phyloP scores from a whole-genome alignment of 148 eudicot genomes.

The Tetragonia tetragonoides region DNA sequence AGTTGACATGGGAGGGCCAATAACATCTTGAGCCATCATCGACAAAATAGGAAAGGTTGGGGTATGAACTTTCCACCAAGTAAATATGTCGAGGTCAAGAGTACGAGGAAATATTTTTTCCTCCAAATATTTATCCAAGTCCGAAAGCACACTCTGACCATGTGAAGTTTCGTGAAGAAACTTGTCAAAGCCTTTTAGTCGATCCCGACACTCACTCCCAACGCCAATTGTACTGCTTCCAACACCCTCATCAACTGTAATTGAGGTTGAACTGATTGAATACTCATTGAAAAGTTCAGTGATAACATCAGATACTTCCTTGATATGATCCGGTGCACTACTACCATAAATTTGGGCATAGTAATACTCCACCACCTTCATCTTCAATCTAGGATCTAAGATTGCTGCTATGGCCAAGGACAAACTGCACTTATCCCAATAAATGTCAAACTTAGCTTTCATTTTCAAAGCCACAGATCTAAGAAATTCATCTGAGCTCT shows the following conservation, averaged over 20 bases:
- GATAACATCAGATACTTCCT: slow-evolving; percentile 63
- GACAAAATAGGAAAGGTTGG: slow-evolving; percentile 91
- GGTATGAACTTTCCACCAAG: slow-evolving; percentile 99
- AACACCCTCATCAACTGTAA: slow-evolving; percentile 51
- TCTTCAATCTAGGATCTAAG: slow-evolving; percentile 89
- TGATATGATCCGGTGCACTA: slow-evolving; percentile 56
- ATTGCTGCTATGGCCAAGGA: slow-evolving; percentile 83
- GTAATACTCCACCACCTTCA: slow-evolving; percentile 92
- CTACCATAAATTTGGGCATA: slow-evolving; percentile 66
- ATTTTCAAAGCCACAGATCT: slow-evolving; percentile 67
- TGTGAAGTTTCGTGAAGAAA: slow-evolving; percentile 86
- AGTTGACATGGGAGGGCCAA: slow-evolving; percentile 74
- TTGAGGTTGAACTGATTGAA: slow-evolving; percentile 43
- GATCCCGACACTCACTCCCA: slow-evolving; percentile 61
- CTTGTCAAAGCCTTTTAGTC: slow-evolving; percentile 84
- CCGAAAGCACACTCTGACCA: slow-evolving; percentile 62
- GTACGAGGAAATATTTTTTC: slow-evolving; percentile 87
- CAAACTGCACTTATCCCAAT: slow-evolving; percentile 78
- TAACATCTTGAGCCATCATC: slow-evolving; percentile 88
- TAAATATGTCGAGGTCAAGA: slow-evolving; percentile 71
- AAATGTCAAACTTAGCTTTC: slow-evolving; percentile 70
- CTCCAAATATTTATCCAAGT: slow-evolving; percentile 88
- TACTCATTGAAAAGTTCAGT: slow-evolving; percentile 83
- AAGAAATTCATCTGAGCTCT: slow-evolving; percentile 68
- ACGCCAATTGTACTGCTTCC: slow-evolving; percentile 48